Base-by-base conservation (phyloP, 495 filamentous ascomycete species). In the Parachaetomium inaequale region DNA sequence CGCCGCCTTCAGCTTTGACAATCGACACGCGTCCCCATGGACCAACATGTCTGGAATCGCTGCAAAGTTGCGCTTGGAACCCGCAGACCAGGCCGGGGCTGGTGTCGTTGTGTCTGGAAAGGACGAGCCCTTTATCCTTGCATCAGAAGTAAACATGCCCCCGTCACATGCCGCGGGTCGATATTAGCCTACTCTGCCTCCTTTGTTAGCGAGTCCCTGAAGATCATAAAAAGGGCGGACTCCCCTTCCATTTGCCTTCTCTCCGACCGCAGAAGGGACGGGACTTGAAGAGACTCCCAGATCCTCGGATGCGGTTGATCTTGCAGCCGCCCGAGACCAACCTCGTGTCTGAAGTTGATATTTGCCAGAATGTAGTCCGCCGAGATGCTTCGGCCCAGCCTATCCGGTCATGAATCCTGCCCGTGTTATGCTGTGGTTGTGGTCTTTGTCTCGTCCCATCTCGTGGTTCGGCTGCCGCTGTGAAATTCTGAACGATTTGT, bases 321-420 rank as follows among this genome's bases (percentile, higher is more conserved):
- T 56, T 23, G 21, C 12, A 46, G 25, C 17, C 26, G 15, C 14
- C 23, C 49, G n/a, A 26, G 29, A 49, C 5, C 50, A 55, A 5
- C 25, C 28, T 54, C 61, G 36, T 70, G 69, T 71, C 54, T 59
- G 66, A 71, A 56, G 61, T 70, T 69, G 63, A 57, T 67, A 71
- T 71, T 68, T 71, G 69, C 46, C 69, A 71, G 67, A 69, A 71
- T 69, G 26, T 34, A 4, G n/a, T 47, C 62, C 25, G 47, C 40
- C 38, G n/a, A 28, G 34, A 46, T 49, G 38, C 40, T n/a, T 17
- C n/a, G 11, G 21, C 38, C 28, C 47, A 19, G 49, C 42, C 42
- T 26, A 49, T 60, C 3, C 21, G 8, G 26, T 40, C 12, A 51
- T 21, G 14, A 31, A 32, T 23, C 15, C 14, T 23, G 28, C 3